phyloP scores from a whole-genome alignment of 2,329 filamentous ascomycete genomes.

The Hymenoscyphus occultus region DNA sequence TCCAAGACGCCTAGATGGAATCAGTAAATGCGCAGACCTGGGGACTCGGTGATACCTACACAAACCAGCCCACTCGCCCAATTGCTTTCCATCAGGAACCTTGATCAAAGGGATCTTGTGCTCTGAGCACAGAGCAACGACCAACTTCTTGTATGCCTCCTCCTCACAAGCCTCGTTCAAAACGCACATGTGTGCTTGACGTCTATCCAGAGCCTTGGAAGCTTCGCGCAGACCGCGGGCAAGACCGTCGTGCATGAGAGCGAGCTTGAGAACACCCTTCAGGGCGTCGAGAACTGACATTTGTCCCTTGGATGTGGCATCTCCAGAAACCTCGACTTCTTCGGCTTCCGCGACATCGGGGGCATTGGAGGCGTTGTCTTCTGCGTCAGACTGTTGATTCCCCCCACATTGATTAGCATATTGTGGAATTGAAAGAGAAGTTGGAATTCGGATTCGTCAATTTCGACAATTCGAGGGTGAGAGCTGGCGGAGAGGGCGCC shows the following conservation, averaged over 20 bases:
- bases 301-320: slow-evolving; percentile 80
- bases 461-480: background rate
- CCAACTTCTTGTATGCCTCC: slow-evolving; percentile 99
- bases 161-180: slow-evolving; percentile 99
- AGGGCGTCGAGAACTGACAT: slow-evolving; percentile 98
- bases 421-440: too few relatives aligned
- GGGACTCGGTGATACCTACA: slow-evolving; percentile 63
- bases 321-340: slow-evolving; percentile 95
- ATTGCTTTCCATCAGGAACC: slow-evolving; percentile 99
- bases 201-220: slow-evolving; percentile 96
- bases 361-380: slow-evolving; percentile 78
- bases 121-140: slow-evolving; percentile 97
- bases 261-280: slow-evolving; percentile 97
- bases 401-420: too few relatives aligned
- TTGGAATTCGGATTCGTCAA: background rate
- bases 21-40: slow-evolving; percentile 21
- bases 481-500: background rate
- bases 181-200: slow-evolving; percentile 99
- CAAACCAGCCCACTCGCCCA: slow-evolving; percentile 99
- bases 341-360: slow-evolving; percentile 77
- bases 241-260: slow-evolving; percentile 99
- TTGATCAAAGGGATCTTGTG: slow-evolving; percentile 99
- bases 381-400: slow-evolving; percentile 88
- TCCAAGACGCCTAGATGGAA: slow-evolving; percentile 78
- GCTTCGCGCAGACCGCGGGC: slow-evolving; percentile 98